Evolutionary conservation across 2,329 filamentous ascomycete species (phyloP), one percentile per base, ranked within the genome.

Genomic region (Magnaporthiopsis rhizophila): DNA sequence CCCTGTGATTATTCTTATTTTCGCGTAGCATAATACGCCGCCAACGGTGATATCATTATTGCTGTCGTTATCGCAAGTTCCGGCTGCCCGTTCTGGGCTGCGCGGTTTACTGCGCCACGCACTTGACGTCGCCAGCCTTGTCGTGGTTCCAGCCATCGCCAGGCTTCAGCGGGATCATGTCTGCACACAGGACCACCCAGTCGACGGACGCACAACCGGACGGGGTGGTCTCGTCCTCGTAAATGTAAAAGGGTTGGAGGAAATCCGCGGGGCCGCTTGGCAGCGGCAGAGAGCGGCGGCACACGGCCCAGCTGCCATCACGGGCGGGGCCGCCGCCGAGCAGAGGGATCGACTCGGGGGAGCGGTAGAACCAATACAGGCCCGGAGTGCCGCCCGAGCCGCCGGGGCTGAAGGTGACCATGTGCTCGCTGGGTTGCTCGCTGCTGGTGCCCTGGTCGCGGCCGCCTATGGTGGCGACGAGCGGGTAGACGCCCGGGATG

Each of bases 401-500:
- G 45, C 21, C 45, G 45, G n/a, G 18, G 38, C 38, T 26, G 21
- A 62, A 62, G 34, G 60, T 56, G 2, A 62, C 5, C 26, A 34
- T 38, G 60, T 45, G 26, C 60, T 62, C 60, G 38, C 60, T 38
- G 6, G 50, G 24, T 38, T 45, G 26, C 24, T 61, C 60, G 38
- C 36, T 36, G n/a, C 50, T 24, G 9, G 32, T 18, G n/a, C 18
- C n/a, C 12, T 61, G 15, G 15, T 5, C 9, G 59, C 7, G 24
- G 34, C n/a, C 5, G 26, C 11, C 11, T 21, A 62, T 21, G 38
- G 11, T 30, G 26, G 38, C 38, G 34, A 50, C 45, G 34, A 62
- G 38, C 38, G 60, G 60, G 36, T 50, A 62, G 24, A 50, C 60
- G 12, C 60, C 60, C 34, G 60, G 60, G 60, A 62, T n/a, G 60